Evolutionary conservation across 352 stramenopile genomes (phyloP).

Genomic region (Globisporangium ultimum): DNA sequence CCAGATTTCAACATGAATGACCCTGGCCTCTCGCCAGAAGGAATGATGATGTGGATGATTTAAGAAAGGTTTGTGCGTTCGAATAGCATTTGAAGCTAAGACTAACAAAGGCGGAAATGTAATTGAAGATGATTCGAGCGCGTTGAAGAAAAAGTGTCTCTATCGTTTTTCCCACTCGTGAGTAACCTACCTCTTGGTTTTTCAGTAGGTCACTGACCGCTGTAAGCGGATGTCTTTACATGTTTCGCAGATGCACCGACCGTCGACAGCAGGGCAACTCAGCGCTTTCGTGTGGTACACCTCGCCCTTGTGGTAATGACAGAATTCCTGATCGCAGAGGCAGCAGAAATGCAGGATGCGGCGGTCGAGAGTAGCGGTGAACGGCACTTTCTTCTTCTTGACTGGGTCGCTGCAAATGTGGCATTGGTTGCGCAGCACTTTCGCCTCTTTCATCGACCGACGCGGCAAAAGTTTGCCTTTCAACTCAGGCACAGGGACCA

Average conservation of each 20-base stretch:
- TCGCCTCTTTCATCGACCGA: conserved; percentile 32
- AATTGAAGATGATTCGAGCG: no score
- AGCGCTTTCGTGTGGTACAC: conserved; percentile 77
- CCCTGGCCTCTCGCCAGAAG: conserved; percentile 61
- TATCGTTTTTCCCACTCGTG: neutral
- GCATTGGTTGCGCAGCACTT: conserved; percentile 59
- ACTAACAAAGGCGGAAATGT: neutral
- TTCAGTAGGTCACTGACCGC: conserved; percentile 45
- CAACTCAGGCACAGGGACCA: conserved; percentile 76
- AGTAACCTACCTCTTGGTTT: neutral
- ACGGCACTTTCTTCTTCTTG: conserved; percentile 64
- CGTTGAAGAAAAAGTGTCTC: neutral
- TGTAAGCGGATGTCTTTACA: conserved; percentile 68
- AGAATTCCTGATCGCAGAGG: conserved; percentile 78
- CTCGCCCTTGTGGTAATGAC: conserved; percentile 79
- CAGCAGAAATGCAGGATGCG: conserved; percentile 82
- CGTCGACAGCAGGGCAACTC: conserved; percentile 75
- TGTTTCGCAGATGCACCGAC: conserved; percentile 64
- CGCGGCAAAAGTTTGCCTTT: conserved; percentile 54
- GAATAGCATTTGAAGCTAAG: neutral
- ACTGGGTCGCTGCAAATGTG: conserved; percentile 66
- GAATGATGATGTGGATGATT: conserved; percentile 90
- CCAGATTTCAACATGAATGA: conserved; percentile 73
- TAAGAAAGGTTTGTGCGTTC: conserved; percentile 14
- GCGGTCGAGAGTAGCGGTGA: conserved; percentile 59